Conservation (phyloP, 345 rosid genomes). For the Hibiscus syriacus region DNA sequence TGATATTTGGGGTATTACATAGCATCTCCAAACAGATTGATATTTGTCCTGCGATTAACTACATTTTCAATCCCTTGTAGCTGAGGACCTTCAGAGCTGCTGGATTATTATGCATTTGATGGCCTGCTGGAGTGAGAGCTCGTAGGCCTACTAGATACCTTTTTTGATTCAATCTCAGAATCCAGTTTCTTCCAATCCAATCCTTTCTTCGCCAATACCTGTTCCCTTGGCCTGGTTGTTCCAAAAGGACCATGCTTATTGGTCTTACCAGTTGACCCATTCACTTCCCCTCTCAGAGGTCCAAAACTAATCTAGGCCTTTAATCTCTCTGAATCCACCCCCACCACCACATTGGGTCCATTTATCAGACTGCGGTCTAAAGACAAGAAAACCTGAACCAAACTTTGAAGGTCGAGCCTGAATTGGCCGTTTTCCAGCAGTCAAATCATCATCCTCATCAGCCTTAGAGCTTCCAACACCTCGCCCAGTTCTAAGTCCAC, state of each 20-base stretch:
- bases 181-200: slow-evolving; percentile 89
- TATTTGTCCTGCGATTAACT: slow-evolving; percentile 65
- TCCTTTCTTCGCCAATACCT: slow-evolving; percentile 90
- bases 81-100: too few species aligned
- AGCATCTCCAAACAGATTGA: slow-evolving; percentile 94
- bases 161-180: slow-evolving; percentile 72
- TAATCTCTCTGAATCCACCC: slow-evolving; percentile 40
- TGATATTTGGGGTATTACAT: too few species aligned
- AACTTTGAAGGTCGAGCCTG: slow-evolving; percentile 47
- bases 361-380: slow-evolving; percentile 53
- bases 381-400: slow-evolving; percentile 57
- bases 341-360: slow-evolving; percentile 54
- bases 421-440: slow-evolving; percentile 44
- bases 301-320: slow-evolving; percentile 62
- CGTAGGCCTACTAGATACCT: slow-evolving; percentile 66
- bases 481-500: slow-evolving; percentile 42
- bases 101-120: slow-evolving; percentile 81
- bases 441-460: slow-evolving; percentile 80
- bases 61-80: slow-evolving; percentile 58
- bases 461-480: slow-evolving; percentile 59
- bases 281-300: slow-evolving; percentile 52
- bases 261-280: slow-evolving; percentile 40
- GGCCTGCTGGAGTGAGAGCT: slow-evolving; percentile 94
- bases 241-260: slow-evolving; percentile 80
- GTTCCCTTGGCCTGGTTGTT: slow-evolving; percentile 86